Conservation (phyloP, 2,329 filamentous ascomycete species). For the Periconia sp. region DNA sequence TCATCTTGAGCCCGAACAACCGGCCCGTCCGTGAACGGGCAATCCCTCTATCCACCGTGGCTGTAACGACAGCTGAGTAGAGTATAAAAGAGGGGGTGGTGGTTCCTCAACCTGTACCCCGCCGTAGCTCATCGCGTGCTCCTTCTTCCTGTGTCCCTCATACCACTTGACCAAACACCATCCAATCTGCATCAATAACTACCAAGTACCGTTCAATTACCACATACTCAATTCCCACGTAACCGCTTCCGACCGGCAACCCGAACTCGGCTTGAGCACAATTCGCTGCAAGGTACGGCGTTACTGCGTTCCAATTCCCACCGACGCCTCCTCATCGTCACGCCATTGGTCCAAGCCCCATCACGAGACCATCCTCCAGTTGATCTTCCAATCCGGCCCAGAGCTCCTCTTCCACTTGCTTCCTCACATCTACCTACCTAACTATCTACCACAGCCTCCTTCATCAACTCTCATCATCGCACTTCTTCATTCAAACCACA, state of each 20-base stretch:
- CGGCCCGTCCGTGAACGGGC: background rate
- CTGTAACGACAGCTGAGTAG: slow-evolving; percentile 5
- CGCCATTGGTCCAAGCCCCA: slow-evolving; percentile 30
- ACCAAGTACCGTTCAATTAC: background rate
- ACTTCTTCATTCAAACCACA: slow-evolving; percentile 16
- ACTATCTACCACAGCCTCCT: slow-evolving; percentile 11
- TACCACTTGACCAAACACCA: background rate
- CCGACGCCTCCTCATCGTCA: slow-evolving; percentile 4
- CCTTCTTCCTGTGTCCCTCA: slow-evolving; percentile 12
- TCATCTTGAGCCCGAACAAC: slow-evolving; percentile 4
- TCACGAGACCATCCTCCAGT: slow-evolving; percentile 36
- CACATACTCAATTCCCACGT: background rate
- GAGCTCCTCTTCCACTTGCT: slow-evolving; percentile 22
- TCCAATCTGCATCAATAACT: background rate
- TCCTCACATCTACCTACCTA: no score
- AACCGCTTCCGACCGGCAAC: background rate
- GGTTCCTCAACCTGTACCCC: slow-evolving; percentile 12
- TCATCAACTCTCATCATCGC: slow-evolving; percentile 18
- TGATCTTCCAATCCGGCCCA: slow-evolving; percentile 24
- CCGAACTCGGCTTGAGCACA: background rate
- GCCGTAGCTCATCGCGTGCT: slow-evolving; percentile 14
- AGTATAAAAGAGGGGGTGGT: background rate
- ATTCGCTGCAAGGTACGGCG: slow-evolving; percentile 27
- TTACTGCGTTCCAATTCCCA: background rate
- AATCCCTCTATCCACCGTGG: background rate